A percentile compares a stretch with the other conserved stretches of the same genome.
Conservation (phyloP, 306 rosid genomes). For the Pyrus bretschneideri region DNA sequence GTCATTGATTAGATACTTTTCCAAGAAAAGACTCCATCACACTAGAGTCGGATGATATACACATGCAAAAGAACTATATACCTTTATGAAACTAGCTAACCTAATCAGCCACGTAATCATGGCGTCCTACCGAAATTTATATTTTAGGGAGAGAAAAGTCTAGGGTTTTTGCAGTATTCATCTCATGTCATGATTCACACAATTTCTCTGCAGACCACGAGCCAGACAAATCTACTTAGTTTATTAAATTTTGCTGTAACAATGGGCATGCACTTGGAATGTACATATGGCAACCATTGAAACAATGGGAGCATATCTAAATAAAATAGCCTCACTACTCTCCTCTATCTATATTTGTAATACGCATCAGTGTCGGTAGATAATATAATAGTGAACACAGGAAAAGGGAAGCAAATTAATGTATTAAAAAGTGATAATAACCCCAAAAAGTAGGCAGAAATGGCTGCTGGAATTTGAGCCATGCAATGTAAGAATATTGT, state of each 20-base stretch:
- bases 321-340: too few species aligned
- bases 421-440: conserved; percentile 20
- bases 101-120: background rate
- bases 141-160: background rate
- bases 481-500: conserved; percentile 24
- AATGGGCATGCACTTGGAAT: conserved; percentile 1
- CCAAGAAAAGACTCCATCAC: background rate
- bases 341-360: too few species aligned
- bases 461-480: conserved; percentile 37
- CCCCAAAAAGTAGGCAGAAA: conserved; percentile 16
- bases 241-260: background rate
- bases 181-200: background rate
- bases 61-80: too few species aligned
- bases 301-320: background rate
- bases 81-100: background rate
- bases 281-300: background rate
- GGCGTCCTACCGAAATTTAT: background rate
- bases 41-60: too few species aligned
- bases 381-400: conserved; percentile 15
- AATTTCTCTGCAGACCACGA: background rate
- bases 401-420: conserved; percentile 23
- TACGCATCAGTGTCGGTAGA: conserved; percentile 6
- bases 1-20: fast-evolving
- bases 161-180: background rate
- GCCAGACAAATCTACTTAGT: background rate